Conservation (phyloP, 306 rosid species). For the Prunus campanulata region DNA sequence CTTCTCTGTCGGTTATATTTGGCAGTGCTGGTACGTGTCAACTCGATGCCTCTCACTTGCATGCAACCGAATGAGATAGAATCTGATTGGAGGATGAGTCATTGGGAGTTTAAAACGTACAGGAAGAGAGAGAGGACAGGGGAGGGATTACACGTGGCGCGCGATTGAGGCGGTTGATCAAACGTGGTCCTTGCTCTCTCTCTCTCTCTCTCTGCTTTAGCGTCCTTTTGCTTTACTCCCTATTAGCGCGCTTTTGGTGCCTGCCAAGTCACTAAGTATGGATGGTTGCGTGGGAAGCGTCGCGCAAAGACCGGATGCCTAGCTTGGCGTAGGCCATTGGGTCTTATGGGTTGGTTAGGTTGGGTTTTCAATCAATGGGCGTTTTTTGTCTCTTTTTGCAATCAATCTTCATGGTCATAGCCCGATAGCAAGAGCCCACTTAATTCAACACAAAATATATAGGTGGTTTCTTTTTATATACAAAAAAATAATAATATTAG, state of each 20-base stretch:
- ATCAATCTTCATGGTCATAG: not conserved
- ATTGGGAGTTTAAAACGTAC: conserved; percentile 5
- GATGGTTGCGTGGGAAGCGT: not conserved
- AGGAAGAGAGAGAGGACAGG: not conserved
- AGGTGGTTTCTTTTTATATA: too few species aligned
- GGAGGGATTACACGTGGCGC: conserved; percentile 11
- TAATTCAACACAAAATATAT: not conserved
- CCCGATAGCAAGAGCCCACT: not conserved
- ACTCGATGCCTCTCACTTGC: not conserved
- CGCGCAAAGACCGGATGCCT: not conserved
- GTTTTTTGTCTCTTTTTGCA: too few species aligned
- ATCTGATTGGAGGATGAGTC: conserved; percentile 32
- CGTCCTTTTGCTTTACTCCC: conserved; percentile 8
- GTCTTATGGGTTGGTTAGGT: not conserved
- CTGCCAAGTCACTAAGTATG: not conserved
- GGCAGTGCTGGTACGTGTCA: conserved; percentile 35
- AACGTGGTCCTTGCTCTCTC: conserved; percentile 17
- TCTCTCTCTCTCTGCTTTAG: not conserved
- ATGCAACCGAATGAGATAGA: conserved; percentile 34
- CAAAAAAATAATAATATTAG: too few species aligned
- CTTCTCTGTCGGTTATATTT: conserved; percentile 47
- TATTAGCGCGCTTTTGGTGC: not conserved
- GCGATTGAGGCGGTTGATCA: conserved; percentile 8
- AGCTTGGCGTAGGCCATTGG: not conserved
- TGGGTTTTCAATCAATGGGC: not conserved